phyloP scores from a whole-genome alignment of 306 rosid species.

The Sechiopsis laciniata region DNA sequence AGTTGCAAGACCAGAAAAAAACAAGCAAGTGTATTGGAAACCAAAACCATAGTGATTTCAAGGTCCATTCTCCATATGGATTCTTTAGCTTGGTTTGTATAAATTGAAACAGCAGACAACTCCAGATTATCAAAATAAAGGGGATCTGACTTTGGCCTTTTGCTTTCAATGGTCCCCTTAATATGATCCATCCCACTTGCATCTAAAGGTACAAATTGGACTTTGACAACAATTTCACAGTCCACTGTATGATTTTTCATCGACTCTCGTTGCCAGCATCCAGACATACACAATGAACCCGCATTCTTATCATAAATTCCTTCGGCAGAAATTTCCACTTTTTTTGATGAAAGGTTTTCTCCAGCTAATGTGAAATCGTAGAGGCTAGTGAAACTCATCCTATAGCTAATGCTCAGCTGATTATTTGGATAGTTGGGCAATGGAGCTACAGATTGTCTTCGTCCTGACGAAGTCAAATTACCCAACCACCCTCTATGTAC shows the following conservation, averaged over 20 bases:
- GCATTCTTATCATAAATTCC: constrained; percentile 58
- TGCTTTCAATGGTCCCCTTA: constrained; percentile 69
- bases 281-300: constrained; percentile 69
- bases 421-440: constrained; percentile 16
- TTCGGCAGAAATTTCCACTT: constrained; percentile 60
- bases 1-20: constrained; percentile 76
- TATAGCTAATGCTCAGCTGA: constrained; percentile 55
- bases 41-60: constrained; percentile 64
- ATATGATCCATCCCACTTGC: constrained; percentile 35
- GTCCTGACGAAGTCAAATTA: constrained; percentile 16
- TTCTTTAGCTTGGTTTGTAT: constrained; percentile 48
- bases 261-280: constrained; percentile 50
- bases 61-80: constrained; percentile 80
- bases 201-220: constrained; percentile 62
- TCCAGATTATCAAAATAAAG: constrained; percentile 52
- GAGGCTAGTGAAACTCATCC: constrained; percentile 38
- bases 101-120: constrained; percentile 50
- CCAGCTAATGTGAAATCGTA: constrained; percentile 36
- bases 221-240: constrained; percentile 52
- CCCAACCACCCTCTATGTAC: constrained; percentile 25
- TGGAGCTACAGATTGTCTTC: constrained; percentile 20
- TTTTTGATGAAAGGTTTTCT: constrained; percentile 25
- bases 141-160: constrained; percentile 49
- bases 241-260: constrained; percentile 46
- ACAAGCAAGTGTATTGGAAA: constrained; percentile 74